Conservation (phyloP, 768 basidiomycete species). For the Tephrocybe sp. region DNA sequence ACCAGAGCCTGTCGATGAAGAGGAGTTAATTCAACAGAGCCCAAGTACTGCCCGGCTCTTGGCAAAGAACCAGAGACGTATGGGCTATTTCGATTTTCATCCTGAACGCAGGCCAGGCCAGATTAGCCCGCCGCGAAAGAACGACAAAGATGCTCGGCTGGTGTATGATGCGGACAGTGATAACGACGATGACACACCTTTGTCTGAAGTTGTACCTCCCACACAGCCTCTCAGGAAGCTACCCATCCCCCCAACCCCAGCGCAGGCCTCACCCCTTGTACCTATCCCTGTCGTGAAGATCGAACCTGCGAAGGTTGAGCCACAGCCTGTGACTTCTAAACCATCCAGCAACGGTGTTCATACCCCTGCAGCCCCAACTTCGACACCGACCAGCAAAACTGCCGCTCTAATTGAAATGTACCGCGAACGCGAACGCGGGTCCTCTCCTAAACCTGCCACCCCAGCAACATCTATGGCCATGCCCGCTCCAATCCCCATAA, state of each 20-base stretch:
- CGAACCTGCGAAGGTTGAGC: constrained; percentile 1
- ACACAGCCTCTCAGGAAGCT: constrained; percentile 15
- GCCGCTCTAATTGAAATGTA: constrained; percentile 86
- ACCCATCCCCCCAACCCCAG: constrained; percentile 14
- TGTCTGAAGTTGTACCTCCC: not conserved
- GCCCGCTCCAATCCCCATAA: constrained; percentile 23
- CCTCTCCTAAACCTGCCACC: constrained; percentile 26
- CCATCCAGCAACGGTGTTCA: not conserved
- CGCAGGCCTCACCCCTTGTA: constrained; percentile 4
- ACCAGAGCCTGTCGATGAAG: constrained; percentile 19
- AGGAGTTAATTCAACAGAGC: constrained; percentile 4
- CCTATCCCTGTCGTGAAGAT: not conserved
- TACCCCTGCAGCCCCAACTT: not conserved
- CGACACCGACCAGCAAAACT: constrained; percentile 55
- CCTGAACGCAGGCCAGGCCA: constrained; percentile 61
- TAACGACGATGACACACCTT: constrained; percentile 19
- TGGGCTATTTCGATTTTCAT: constrained; percentile 79
- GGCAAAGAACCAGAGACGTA: constrained; percentile 40
- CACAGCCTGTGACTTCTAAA: too few relatives aligned
- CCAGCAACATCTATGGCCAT: constrained; percentile 8
- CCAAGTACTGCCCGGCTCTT: constrained; percentile 27
- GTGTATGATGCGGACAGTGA: constrained; percentile 37
- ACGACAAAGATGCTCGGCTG: constrained; percentile 32
- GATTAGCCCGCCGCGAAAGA: constrained; percentile 27
- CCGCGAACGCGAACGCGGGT: constrained; percentile 63